Base-by-base conservation (phyloP, 495 filamentous ascomycete genomes). In the Aspergillus nidulans region DNA sequence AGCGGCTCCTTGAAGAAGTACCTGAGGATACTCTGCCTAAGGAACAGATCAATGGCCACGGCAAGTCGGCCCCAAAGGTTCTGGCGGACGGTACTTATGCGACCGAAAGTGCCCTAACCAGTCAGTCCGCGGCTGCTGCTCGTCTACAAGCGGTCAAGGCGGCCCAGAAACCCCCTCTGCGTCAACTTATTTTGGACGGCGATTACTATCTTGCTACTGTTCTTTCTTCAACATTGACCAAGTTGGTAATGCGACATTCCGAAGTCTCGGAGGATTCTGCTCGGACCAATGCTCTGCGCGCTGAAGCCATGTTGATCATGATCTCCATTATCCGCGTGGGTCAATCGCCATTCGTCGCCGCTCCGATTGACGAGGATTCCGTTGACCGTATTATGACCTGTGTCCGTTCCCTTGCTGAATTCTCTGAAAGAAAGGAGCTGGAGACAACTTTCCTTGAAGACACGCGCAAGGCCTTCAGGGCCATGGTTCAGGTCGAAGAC, bases 301-400 rank as follows among this genome's bases (percentile, higher is more conserved):
- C 94, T 3, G 95, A 99, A 72, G 95, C 95, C 25, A 99, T 97
- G 95, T 80, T 97, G 40, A 97, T 97, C 67, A 96, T 98, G 91
- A 96, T 97, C 59, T 96, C 92, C 18, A 94, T 99, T 63, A 89
- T 97, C 58, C 90, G 95, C 56, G 95, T 95, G 55, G 95, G 95
- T 12, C 95, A 99, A 72, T 96, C 91, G 7, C 89, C 94, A 61
- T 99, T 99, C 55, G 95, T 95, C 64, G 97, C 97, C 74, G 88
- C 89, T 6, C 89, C 91, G 3, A 97, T 99, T 55, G 95, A 99
- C 62, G 95, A 99, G 68, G 95, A 99, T 64, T 96, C 92, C 0
- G 84, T 97, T 9, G 95, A 99, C 72, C 83, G 95, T 58, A 92
- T 99, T 64, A 96, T 97, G 91, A 89, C 87, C 48, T 97, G 92